phyloP scores from a whole-genome alignment of 2,329 filamentous ascomycete species.

The Neopestalotiopsis sp. region DNA sequence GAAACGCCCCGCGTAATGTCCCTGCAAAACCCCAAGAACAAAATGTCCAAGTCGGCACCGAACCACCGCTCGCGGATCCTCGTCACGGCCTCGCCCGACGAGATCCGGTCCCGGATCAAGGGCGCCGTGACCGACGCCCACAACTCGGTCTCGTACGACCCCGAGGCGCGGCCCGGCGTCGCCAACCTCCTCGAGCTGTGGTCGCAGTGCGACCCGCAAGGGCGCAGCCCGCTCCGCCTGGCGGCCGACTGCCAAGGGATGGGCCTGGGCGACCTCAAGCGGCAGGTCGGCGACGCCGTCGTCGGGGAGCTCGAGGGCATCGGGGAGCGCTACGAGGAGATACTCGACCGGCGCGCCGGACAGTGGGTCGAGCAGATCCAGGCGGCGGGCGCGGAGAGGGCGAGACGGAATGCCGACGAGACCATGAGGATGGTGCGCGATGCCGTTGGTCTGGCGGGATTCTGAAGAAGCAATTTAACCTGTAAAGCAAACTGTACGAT shows the following conservation, averaged over 20 bases:
- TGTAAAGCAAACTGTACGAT: not conserved
- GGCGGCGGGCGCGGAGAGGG: slow-evolving; percentile 62
- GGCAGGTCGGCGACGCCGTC: slow-evolving; percentile 64
- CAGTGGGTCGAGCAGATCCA: slow-evolving; percentile 62
- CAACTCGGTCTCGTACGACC: slow-evolving; percentile 74
- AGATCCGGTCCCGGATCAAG: slow-evolving; percentile 73
- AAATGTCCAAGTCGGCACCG: slow-evolving; percentile 93
- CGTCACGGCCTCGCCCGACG: slow-evolving; percentile 71
- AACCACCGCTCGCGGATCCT: slow-evolving; percentile 78
- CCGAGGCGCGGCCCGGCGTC: slow-evolving; percentile 73
- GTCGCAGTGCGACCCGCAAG: slow-evolving; percentile 64
- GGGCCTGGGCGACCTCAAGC: slow-evolving; percentile 66
- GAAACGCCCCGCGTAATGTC: slow-evolving; percentile 89
- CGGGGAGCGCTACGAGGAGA: slow-evolving; percentile 51
- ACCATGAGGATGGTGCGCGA: slow-evolving; percentile 60
- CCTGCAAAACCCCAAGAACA: slow-evolving; percentile 74
- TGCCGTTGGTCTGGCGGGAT: slow-evolving; percentile 51
- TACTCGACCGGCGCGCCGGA: slow-evolving; percentile 50
- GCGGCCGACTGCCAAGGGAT: slow-evolving; percentile 39
- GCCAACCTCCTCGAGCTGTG: slow-evolving; percentile 85
- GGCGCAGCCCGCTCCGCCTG: slow-evolving; percentile 37
- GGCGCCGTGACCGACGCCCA: slow-evolving; percentile 77
- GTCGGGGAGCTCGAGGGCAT: slow-evolving; percentile 54
- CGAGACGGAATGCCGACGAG: slow-evolving; percentile 62
- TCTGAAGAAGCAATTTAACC: not conserved